Evolutionary conservation across 495 filamentous ascomycete genomes (phyloP).

Genomic region (Tuber borchii): DNA sequence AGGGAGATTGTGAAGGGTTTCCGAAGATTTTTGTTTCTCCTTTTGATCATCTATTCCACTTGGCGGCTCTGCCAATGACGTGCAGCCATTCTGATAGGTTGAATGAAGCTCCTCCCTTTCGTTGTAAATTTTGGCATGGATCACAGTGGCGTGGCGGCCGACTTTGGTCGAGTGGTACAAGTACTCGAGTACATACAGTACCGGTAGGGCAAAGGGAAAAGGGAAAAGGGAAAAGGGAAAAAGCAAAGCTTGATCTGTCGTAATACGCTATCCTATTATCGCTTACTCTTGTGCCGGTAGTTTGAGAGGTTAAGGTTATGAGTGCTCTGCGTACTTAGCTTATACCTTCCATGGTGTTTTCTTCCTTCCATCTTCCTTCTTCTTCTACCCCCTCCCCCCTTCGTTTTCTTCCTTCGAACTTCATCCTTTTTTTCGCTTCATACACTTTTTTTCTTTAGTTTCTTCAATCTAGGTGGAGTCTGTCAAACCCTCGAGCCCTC

Average conservation of each 20-base stretch:
- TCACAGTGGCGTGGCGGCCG: neutral
- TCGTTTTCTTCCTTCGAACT: neutral
- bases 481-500: neutral
- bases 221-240: too few relatives aligned
- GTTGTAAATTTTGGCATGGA: neutral
- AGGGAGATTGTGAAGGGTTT: neutral
- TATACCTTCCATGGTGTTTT: neutral
- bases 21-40: neutral
- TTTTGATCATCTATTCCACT: neutral
- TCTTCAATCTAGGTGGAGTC: conserved; percentile 9
- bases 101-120: neutral
- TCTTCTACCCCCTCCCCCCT: neutral
- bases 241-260: neutral
- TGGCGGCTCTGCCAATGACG: neutral
- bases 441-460: conserved; percentile 9
- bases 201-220: neutral
- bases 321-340: neutral
- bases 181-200: too few relatives aligned
- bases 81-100: neutral
- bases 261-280: neutral
- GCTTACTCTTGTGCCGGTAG: neutral
- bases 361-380: conserved; percentile 5
- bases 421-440: neutral
- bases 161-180: neutral
- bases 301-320: neutral